Evolutionary conservation across 371 early-diverging fungal species (phyloP), one percentile per base, ranked within the genome.

Genomic region (Apophysomyces variabilis): DNA sequence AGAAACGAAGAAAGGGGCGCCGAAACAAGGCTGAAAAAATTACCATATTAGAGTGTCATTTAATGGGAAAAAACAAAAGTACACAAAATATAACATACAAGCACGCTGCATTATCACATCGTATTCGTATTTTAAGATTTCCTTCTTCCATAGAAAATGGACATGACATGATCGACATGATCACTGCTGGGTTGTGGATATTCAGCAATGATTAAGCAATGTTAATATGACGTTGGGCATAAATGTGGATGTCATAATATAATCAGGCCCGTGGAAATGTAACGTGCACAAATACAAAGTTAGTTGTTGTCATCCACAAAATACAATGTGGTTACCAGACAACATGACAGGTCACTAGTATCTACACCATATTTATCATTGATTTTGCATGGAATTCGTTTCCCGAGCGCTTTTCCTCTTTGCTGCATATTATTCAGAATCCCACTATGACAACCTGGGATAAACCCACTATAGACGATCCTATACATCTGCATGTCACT

Each of bases 401-500:
- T 50, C 21, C 54, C 47, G 47, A 11, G 18, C 47, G 7, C 47
- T 50, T 50, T 50, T 16, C 11, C 9, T 21, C 9, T 50, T 50
- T 45, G 13, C 21, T 50, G 54, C 54, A 50, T 50, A 50, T 50
- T 26, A 11, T 8, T 21, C 16, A 21, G 54, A 50, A 18, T 7
- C 54, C 54, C 9, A 18, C 54, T 21, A 50, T 21, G 54, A 0
- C 21, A 21, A 50, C 54, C 5, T 5, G 21, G 21, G 21, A 21
- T 11, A 21, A 21, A 7, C 21, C 21, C 18, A 9, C 8, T 21
- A 11, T 21, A 18, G 21, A 59, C n/a, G 58, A 69, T 16, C 18
- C 57, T 57, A 35, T 43, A 16, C 43, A 43, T 16, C 64, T 77
- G 3, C 70, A 77, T 60, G 68, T 77, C 12, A 66, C 67, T 11